These are phyloP conservation scores for Monosporascus sp. DNA, from an alignment of 2,329 filamentous ascomycete genomes.

Conservation along the genomic window DNA sequence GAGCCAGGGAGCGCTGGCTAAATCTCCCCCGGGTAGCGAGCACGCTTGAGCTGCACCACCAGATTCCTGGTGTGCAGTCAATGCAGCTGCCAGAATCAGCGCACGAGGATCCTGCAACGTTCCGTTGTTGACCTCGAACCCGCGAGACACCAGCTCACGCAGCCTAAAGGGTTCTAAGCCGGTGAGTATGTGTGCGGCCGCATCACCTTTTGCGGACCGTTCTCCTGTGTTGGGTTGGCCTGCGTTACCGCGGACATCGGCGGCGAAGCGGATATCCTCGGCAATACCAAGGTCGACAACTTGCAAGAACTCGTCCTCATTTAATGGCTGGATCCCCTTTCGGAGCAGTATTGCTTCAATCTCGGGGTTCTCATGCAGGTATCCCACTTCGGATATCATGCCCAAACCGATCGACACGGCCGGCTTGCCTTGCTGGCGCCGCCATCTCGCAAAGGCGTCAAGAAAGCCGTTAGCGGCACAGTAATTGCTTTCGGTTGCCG, in stretches of 20 bases:
- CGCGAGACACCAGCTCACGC: constrained; percentile 7
- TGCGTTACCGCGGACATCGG: no score
- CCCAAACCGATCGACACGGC: constrained; percentile 20
- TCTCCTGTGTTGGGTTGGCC: no score
- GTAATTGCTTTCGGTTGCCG: constrained; percentile 30
- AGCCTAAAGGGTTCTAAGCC: constrained; percentile 11
- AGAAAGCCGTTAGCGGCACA: constrained; percentile 31
- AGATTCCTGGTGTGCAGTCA: neutral
- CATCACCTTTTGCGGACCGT: no score
- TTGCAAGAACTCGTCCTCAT: constrained; percentile 10
- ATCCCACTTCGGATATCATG: constrained; percentile 30
- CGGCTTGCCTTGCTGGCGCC: constrained; percentile 18
- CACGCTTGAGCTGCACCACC: constrained; percentile 13
- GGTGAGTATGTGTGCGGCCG: constrained; percentile 13
- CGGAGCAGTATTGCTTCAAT: no score
- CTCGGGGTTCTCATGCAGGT: constrained; percentile 24
- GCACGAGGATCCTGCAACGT: neutral
- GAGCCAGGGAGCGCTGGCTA: neutral
- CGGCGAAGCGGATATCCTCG: no score
- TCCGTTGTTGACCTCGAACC: constrained; percentile 11
- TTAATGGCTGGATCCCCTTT: no score
- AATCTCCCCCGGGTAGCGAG: neutral
- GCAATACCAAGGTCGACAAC: constrained; percentile 18
- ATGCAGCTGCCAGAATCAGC: constrained; percentile 7
- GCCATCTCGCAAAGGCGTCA: constrained; percentile 25